These are phyloP conservation scores for Debaryomycetaceae sp. DNA, from an alignment of 1,139 yeast species.

Conservation along the genomic window DNA sequence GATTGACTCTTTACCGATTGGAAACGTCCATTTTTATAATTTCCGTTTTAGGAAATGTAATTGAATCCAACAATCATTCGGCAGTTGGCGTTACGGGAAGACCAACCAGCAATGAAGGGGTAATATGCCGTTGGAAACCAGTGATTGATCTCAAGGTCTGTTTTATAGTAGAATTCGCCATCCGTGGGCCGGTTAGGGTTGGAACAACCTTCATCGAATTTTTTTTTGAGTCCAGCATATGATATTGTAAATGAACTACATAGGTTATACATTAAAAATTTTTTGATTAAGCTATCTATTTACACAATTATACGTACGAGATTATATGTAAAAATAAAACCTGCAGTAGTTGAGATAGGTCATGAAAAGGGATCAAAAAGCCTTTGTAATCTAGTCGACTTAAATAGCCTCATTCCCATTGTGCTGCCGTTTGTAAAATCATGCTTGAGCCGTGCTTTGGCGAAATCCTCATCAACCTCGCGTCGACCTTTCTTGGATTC, in stretches of 20 bases:
- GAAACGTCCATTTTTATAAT: neutral
- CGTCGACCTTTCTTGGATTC: constrained; percentile 10
- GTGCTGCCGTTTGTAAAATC: constrained; percentile 12
- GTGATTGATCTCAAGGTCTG: too few species aligned
- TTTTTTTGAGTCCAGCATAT: too few species aligned
- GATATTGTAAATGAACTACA: too few species aligned
- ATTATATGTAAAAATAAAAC: neutral
- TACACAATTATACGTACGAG: neutral
- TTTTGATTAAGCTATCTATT: neutral
- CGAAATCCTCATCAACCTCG: constrained; percentile 9
- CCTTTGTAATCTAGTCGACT: constrained; percentile 9
- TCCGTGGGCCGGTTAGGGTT: too few species aligned
- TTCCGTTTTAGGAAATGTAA: neutral
- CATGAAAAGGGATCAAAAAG: constrained; percentile 13
- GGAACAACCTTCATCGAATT: too few species aligned
- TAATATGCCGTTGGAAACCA: neutral
- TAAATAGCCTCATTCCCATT: constrained; percentile 14
- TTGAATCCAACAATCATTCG: neutral
- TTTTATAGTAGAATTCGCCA: too few species aligned
- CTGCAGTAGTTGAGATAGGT: neutral
- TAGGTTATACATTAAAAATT: too few species aligned
- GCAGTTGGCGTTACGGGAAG: neutral
- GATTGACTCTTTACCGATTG: neutral
- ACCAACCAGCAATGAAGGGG: neutral
- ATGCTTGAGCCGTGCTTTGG: constrained; percentile 9